Base-by-base conservation (phyloP, 495 filamentous ascomycete genomes). In the Emericellopsis terricola region DNA sequence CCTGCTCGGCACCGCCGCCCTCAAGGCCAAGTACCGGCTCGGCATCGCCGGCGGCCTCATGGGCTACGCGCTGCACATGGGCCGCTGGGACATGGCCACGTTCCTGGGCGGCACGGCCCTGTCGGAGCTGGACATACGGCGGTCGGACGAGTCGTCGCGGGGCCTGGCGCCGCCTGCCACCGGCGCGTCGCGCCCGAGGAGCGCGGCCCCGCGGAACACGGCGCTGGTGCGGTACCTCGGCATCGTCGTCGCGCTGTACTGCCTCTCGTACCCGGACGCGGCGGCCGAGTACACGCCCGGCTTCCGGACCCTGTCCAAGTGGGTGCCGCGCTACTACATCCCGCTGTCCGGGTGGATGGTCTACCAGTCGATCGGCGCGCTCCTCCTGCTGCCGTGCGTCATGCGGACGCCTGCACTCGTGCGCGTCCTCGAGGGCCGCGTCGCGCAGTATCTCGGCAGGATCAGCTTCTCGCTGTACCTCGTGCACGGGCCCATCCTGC, bases 401-500 rank as follows among this genome's bases (percentile, higher is more conserved):
- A 65, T 71, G 31, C 58, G 70, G 27, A 48, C 45, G 1, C 55
- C 49, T 10, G 20, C 33, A 8, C 53, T 76, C 38, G 63, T 68
- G 38, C 50, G 48, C 19, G 42, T 75, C 24, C 72, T 78, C 49
- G 63, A 59, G 29, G 63, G 64, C 27, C 46, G 53, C 0, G 29
- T 76, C 0, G 68, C 70, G 15, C 73, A 73, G 43, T 78, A 78
- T 42, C 59, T 71, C 10, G 73, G 71, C 26, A 60, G 65, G 16
- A 68, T 75, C 42, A 71, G 67, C 20, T 76, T 62, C 39, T 61
- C 68, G 7, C 59, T 76, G 21, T 76, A 75, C 33, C 65, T 75
- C 36, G 60, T 68, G 18, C 71, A 76, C 34, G 71, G 69, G 1
- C 65, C 68, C 8, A 61, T 73, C 14, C 53, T 73, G 6, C 19